A percentile compares a stretch with the other conserved stretches of the same genome.
phyloP scores from a whole-genome alignment of 139 green algal species.

The Edaphochlamys debaryana region DNA sequence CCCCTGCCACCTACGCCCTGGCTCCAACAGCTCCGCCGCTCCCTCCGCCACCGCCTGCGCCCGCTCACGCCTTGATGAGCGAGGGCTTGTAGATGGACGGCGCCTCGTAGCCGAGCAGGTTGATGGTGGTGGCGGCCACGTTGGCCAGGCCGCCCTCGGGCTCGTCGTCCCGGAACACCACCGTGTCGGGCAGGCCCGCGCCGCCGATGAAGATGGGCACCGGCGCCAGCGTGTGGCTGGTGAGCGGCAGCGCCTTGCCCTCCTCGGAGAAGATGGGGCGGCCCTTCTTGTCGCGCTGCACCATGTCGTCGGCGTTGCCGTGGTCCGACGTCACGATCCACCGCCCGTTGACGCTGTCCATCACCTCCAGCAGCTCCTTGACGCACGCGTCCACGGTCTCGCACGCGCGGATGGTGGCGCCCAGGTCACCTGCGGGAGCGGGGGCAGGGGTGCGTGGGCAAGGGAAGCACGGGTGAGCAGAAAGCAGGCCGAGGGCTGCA shows the following conservation, averaged over 20 bases:
- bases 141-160: constrained; percentile 92
- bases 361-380: constrained; percentile 75
- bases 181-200: constrained; percentile 78
- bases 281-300: constrained; percentile 93
- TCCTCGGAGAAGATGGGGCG: constrained; percentile 66
- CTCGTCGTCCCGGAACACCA: constrained; percentile 79
- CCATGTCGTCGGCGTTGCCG: constrained; percentile 98
- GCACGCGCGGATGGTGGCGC: constrained; percentile 71
- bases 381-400: constrained; percentile 84
- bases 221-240: constrained; percentile 92
- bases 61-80: constrained; percentile 58
- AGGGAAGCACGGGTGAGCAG: neutral
- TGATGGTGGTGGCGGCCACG: constrained; percentile 92
- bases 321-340: constrained; percentile 93
- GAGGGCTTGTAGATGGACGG: constrained; percentile 81
- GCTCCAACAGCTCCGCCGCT: no score
- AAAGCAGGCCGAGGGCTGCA: neutral
- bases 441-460: neutral
- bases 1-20: no score
- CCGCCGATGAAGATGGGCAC: constrained; percentile 93
- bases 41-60: no score
- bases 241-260: constrained; percentile 88
- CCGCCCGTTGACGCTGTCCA: constrained; percentile 63
- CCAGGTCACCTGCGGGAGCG: constrained; percentile 65
- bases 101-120: constrained; percentile 89